Conservation (phyloP, 2,329 filamentous ascomycete species). For the Colletotrichum shisoi region DNA sequence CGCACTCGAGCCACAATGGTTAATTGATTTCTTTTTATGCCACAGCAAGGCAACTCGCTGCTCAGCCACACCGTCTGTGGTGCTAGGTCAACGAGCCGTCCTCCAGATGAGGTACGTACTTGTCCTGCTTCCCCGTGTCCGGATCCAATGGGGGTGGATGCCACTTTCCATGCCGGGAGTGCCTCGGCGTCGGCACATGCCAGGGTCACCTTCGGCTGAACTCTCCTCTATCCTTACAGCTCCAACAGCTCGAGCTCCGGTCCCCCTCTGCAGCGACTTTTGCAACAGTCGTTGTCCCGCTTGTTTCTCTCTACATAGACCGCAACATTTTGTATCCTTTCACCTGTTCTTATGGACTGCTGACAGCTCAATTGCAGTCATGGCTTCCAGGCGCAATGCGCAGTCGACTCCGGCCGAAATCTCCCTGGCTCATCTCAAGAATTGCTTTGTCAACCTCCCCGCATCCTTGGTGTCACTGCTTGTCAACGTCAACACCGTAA, state of each 20-base stretch:
- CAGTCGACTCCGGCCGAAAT: conserved; percentile 80
- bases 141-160: conserved; percentile 33
- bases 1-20: conserved; percentile 17
- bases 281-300: background rate
- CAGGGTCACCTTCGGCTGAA: conserved; percentile 38
- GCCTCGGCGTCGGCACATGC: conserved; percentile 47
- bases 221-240: conserved; percentile 9
- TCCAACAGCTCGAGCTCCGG: conserved; percentile 21
- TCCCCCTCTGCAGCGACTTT: conserved; percentile 22
- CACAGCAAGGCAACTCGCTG: too few species aligned
- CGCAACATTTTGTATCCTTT: conserved; percentile 13
- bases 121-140: conserved; percentile 33
- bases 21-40: conserved; percentile 31
- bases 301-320: conserved; percentile 15
- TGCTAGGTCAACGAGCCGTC: background rate
- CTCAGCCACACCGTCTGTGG: conserved; percentile 3
- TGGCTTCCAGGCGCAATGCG: conserved; percentile 63
- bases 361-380: conserved; percentile 42
- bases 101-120: conserved; percentile 20
- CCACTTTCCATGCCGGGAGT: conserved; percentile 35
- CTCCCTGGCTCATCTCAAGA: conserved; percentile 86
- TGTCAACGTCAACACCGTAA: conserved; percentile 87
- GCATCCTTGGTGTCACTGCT: conserved; percentile 82
- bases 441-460: conserved; percentile 92
- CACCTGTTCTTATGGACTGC: conserved; percentile 12